These are phyloP conservation scores for Arthrobotrys iridis DNA, from an alignment of 2,329 filamentous ascomycete genomes.

Conservation along the genomic window DNA sequence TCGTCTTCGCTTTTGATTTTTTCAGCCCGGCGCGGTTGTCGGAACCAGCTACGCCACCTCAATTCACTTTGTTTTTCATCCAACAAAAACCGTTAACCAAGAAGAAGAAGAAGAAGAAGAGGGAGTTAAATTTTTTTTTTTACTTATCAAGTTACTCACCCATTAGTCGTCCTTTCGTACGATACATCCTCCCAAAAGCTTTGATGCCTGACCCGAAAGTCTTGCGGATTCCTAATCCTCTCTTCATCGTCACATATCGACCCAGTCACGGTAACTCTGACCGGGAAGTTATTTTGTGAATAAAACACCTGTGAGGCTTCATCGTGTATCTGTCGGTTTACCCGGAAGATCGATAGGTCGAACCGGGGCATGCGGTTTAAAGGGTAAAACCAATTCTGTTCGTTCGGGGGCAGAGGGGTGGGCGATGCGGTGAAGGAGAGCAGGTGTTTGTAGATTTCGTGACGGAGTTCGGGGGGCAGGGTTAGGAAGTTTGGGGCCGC, in stretches of 20 bases:
- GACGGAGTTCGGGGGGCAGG: slow-evolving; percentile 13
- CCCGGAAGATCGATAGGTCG: background rate
- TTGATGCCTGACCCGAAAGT: background rate
- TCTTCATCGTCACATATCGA: no score
- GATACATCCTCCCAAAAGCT: slow-evolving; percentile 5
- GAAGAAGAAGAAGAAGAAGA: no score
- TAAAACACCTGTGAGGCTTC: background rate
- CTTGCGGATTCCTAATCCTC: no score
- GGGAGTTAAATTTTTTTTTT: background rate
- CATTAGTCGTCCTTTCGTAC: no score
- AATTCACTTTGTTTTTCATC: no score
- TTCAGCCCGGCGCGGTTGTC: background rate
- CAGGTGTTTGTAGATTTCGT: slow-evolving; percentile 15
- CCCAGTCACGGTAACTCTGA: background rate
- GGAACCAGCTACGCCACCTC: no score
- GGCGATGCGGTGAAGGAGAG: slow-evolving; percentile 7
- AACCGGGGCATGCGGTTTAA: background rate
- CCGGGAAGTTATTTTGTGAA: background rate
- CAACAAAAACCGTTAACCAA: no score
- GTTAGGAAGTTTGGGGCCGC: background rate
- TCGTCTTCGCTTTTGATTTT: background rate
- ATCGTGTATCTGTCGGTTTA: slow-evolving; percentile 5
- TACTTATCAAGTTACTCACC: background rate
- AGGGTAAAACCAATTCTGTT: background rate
- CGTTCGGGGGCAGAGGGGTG: background rate